A percentile compares a stretch with the other conserved stretches of the same genome.
phyloP scores from a whole-genome alignment of 768 basidiomycete species.

The Thelephora ganbajun region DNA sequence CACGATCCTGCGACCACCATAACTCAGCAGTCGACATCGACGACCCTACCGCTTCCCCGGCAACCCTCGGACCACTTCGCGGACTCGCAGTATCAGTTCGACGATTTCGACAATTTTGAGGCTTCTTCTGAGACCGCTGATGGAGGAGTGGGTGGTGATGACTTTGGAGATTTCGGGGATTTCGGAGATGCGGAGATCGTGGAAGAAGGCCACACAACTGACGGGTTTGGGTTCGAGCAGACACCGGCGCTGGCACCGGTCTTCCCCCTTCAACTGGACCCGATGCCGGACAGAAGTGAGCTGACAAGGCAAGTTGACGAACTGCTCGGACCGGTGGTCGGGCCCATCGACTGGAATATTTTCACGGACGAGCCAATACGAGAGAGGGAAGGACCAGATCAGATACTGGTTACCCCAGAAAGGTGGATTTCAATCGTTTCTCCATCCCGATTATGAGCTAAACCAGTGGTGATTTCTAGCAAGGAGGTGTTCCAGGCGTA shows the following conservation, averaged over 20 bases:
- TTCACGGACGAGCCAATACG: constrained; percentile 63
- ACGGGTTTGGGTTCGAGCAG: constrained; percentile 17
- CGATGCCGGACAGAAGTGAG: constrained; percentile 42
- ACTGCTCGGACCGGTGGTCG: constrained; percentile 57
- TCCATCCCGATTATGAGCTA: constrained; percentile 2
- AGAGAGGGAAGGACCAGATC: constrained; percentile 67
- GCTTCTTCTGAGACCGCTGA: constrained; percentile 29
- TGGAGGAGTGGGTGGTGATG: constrained; percentile 42
- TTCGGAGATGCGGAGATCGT: constrained; percentile 50
- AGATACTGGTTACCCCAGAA: constrained; percentile 61
- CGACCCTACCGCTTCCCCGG: constrained; percentile 9
- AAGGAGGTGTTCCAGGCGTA: constrained; percentile 68
- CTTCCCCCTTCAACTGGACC: constrained; percentile 45
- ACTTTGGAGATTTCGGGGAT: constrained; percentile 82
- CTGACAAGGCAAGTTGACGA: constrained; percentile 50
- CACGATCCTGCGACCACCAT: constrained; percentile 14
- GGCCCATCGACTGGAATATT: constrained; percentile 30
- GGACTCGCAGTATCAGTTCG: constrained; percentile 18
- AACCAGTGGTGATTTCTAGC: constrained; percentile 25
- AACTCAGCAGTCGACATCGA: background rate
- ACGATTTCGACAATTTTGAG: constrained; percentile 47
- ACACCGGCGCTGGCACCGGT: background rate
- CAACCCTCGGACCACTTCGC: constrained; percentile 5
- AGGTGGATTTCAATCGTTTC: constrained; percentile 34
- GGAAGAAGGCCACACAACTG: constrained; percentile 15